Percentiles rank a stretch among this genome's conserved stretches.
Evolutionary conservation across 1,139 yeast species (phyloP).

Genomic region (Scheffersomyces stambukii): DNA sequence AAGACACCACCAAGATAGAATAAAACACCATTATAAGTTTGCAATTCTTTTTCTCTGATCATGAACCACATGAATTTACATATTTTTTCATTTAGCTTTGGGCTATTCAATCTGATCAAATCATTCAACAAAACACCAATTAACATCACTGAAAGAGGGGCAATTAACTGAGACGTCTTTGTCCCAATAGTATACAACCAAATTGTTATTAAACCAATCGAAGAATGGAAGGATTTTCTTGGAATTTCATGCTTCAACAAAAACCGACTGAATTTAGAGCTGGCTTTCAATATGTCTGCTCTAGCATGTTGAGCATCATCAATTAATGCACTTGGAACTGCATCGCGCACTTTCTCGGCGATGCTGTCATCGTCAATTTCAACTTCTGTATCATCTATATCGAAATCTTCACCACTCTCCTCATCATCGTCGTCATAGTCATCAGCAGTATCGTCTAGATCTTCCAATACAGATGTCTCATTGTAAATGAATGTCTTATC

Average conservation of each 20-base stretch:
- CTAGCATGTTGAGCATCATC: conserved; percentile 10
- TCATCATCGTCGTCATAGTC: conserved; percentile 12
- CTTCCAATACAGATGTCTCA: conserved; percentile 20
- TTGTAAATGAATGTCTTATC: conserved; percentile 32
- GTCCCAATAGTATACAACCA: conserved; percentile 66
- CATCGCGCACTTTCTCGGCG: conserved; percentile 3
- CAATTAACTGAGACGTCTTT: conserved; percentile 51
- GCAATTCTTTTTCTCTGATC: conserved; percentile 77
- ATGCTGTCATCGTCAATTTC: conserved; percentile 2
- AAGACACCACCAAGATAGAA: conserved; percentile 81
- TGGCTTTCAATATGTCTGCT: conserved; percentile 2
- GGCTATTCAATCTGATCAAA: conserved; percentile 58
- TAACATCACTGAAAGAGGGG: conserved; percentile 54
- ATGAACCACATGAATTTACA: conserved; percentile 69
- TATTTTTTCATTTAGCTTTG: conserved; percentile 58
- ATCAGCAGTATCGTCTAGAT: conserved; percentile 13
- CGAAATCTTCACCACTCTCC: conserved; percentile 10
- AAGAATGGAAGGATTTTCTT: conserved; percentile 79
- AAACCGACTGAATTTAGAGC: conserved; percentile 41
- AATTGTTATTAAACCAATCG: conserved; percentile 78
- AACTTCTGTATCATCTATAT: conserved; percentile 6
- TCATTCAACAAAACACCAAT: conserved; percentile 60
- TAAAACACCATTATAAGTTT: conserved; percentile 72
- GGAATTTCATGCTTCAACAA: conserved; percentile 82
- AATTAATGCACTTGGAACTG: conserved; percentile 1